Evolutionary conservation across 495 filamentous ascomycete genomes (phyloP).

Genomic region (Lepraria neglecta): DNA sequence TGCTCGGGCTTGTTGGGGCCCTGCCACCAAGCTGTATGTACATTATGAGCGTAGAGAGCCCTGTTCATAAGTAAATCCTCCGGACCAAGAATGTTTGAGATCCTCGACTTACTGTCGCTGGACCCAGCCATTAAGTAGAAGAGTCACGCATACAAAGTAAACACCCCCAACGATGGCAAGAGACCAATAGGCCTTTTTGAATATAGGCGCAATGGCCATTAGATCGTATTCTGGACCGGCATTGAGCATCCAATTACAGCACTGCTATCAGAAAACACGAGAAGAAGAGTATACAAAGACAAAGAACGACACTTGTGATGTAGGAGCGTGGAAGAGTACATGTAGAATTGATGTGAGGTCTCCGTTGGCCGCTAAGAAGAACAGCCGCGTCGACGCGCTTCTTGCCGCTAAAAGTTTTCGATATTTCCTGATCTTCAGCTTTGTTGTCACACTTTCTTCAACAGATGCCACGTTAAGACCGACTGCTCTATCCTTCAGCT

Average conservation of each 20-base stretch:
- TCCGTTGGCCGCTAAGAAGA: not conserved
- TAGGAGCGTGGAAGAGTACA: too few relatives aligned
- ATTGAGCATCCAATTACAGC: not conserved
- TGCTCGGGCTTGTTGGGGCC: conserved; percentile 65
- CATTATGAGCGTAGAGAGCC: conserved; percentile 67
- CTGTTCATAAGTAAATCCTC: conserved; percentile 38
- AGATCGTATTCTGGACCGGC: not conserved
- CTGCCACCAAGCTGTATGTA: conserved; percentile 62
- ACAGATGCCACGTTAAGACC: not conserved
- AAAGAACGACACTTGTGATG: too few relatives aligned
- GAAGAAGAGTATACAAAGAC: not conserved
- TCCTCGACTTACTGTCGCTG: conserved; percentile 44
- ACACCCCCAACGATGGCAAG: conserved; percentile 45
- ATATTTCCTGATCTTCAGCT: not conserved
- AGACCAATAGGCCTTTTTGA: conserved; percentile 54
- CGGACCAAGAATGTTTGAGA: too few relatives aligned
- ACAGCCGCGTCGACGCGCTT: conserved; percentile 3
- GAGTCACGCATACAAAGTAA: conserved; percentile 45
- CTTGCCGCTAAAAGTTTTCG: not conserved
- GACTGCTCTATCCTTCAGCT: not conserved
- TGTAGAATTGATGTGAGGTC: too few relatives aligned
- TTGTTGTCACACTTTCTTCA: not conserved
- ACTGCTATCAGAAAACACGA: not conserved
- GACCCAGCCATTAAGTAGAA: conserved; percentile 44
- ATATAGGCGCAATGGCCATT: conserved; percentile 35